Percentiles rank a stretch among this genome's conserved stretches.
phyloP scores from a whole-genome alignment of 1,139 yeast species.

The Nadsonia commutata region DNA sequence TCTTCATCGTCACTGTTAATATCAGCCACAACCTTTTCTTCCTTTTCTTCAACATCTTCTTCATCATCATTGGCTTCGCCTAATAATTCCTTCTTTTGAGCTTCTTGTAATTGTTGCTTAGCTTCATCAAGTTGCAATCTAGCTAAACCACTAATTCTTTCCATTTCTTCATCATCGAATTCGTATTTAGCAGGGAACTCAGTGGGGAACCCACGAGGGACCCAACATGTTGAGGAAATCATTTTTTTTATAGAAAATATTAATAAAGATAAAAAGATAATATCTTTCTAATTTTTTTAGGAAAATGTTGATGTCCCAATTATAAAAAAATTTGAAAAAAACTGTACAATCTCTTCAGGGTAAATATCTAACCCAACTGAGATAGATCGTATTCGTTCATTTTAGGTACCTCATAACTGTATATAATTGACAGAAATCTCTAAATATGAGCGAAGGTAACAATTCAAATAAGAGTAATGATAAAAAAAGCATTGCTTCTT shows the following conservation, averaged over 20 bases:
- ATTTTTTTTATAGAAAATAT: constrained; percentile 24
- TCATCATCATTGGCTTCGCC: constrained; percentile 11
- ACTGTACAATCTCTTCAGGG: no score
- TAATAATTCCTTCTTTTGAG: constrained; percentile 17
- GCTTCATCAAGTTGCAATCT: constrained; percentile 69
- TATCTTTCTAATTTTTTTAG: background rate
- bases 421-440: no score
- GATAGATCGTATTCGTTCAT: no score
- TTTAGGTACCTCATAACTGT: no score
- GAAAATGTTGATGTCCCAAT: background rate
- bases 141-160: constrained; percentile 75
- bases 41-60: constrained; percentile 13
- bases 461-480: background rate
- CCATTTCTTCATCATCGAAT: constrained; percentile 84
- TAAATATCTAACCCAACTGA: no score
- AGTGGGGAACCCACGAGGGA: constrained; percentile 88
- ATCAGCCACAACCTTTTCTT: constrained; percentile 14
- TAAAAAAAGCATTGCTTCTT: background rate
- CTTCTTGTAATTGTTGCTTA: constrained; percentile 38
- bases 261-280: background rate
- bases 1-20: constrained; percentile 19
- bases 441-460: background rate
- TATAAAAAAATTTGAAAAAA: constrained; percentile 1
- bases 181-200: constrained; percentile 87
- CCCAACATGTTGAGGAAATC: constrained; percentile 93